These are phyloP conservation scores for Phytopythium litorale DNA, from an alignment of 352 stramenopile genomes.

Conservation along the genomic window DNA sequence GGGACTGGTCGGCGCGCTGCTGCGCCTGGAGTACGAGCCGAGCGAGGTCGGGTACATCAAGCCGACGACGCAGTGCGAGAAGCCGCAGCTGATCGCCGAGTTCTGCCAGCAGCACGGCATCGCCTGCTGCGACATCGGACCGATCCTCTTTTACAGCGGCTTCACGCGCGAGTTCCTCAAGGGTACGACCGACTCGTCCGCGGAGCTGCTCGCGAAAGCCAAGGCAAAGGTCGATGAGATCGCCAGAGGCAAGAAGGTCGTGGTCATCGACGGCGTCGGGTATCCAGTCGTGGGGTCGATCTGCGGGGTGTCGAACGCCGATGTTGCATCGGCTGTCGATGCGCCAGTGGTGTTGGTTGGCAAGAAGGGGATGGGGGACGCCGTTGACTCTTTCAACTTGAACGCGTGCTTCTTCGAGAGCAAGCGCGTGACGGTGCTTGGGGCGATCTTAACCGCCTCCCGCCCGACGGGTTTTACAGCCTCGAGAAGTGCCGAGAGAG, in stretches of 20 bases:
- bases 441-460: conserved; percentile 96
- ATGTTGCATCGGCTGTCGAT: conserved; percentile 56
- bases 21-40: conserved; percentile 61
- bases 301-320: conserved; percentile 73
- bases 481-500: conserved; percentile 88
- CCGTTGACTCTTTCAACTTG: conserved; percentile 97
- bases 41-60: conserved; percentile 97
- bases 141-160: conserved; percentile 96
- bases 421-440: conserved; percentile 90
- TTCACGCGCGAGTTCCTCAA: conserved; percentile 97
- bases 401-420: conserved; percentile 95
- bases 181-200: conserved; percentile 79
- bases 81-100: conserved; percentile 90
- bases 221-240: conserved; percentile 87
- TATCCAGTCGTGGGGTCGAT: conserved; percentile 91
- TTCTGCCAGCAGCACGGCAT: conserved; percentile 92
- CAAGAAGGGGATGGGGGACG: conserved; percentile 95
- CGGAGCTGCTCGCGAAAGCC: conserved; percentile 84
- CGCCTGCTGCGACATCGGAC: conserved; percentile 85
- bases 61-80: conserved; percentile 96
- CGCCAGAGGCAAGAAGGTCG: conserved; percentile 83
- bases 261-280: conserved; percentile 96
- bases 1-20: conserved; percentile 88
- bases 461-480: conserved; percentile 93
- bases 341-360: conserved; percentile 93